A percentile compares a stretch with the other conserved stretches of the same genome.
phyloP scores from a whole-genome alignment of 306 rosid species.

The Alnus rubra region DNA sequence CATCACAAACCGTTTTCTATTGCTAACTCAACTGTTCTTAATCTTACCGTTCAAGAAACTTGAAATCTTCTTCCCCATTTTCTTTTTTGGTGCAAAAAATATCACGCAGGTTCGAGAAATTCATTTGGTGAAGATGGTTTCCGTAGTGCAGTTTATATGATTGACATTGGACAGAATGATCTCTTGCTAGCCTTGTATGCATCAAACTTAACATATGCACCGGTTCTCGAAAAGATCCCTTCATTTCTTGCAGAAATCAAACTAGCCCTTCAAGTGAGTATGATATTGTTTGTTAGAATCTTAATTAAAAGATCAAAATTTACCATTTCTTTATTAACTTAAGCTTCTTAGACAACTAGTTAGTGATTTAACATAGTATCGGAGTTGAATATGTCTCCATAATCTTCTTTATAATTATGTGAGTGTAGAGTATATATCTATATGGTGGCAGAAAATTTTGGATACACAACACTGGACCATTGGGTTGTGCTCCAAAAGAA shows the following conservation, averaged over 20 bases:
- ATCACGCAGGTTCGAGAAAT: neutral
- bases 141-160: conserved; percentile 1
- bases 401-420: neutral
- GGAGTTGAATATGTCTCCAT: neutral
- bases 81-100: neutral
- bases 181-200: conserved; percentile 5
- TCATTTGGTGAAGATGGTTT: neutral
- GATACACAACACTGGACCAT: conserved; percentile 17
- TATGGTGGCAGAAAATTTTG: conserved; percentile 13
- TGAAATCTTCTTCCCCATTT: neutral
- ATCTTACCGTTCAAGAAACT: too few species aligned
- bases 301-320: too few species aligned
- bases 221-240: conserved; percentile 3
- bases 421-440: neutral
- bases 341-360: too few species aligned
- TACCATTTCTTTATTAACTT: too few species aligned
- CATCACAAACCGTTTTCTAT: too few species aligned
- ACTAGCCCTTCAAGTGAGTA: neutral
- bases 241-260: conserved; percentile 5
- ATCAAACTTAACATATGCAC: neutral
- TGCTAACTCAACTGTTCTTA: too few species aligned
- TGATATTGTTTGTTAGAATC: too few species aligned
- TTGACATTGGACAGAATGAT: conserved; percentile 4
- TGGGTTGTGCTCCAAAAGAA: conserved; percentile 11
- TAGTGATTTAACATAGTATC: too few species aligned